These are phyloP conservation scores for Fusarium sp. DNA, from an alignment of 2,329 filamentous ascomycete genomes.

Conservation along the genomic window DNA sequence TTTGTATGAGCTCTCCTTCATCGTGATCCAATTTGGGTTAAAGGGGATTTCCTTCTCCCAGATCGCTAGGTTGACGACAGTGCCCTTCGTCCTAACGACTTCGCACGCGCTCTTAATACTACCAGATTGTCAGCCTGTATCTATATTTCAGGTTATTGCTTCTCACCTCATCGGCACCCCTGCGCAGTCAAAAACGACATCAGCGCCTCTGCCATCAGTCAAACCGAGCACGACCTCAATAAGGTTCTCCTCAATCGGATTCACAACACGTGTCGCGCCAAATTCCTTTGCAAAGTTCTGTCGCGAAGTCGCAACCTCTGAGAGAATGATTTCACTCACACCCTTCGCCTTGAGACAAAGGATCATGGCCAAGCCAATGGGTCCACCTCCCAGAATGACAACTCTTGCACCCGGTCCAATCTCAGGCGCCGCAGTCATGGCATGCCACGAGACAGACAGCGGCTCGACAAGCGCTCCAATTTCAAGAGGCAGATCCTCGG, in stretches of 20 bases:
- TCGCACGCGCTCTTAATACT: slow-evolving; percentile 54
- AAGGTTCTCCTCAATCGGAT: slow-evolving; percentile 58
- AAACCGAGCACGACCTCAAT: slow-evolving; percentile 58
- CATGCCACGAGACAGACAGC: slow-evolving; percentile 58
- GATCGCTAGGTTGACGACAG: slow-evolving; percentile 72
- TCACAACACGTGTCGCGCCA: slow-evolving; percentile 57
- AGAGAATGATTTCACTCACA: slow-evolving; percentile 59
- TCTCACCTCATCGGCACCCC: slow-evolving; percentile 61
- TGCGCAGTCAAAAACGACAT: slow-evolving; percentile 71
- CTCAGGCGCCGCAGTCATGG: slow-evolving; percentile 59
- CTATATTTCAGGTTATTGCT: no score
- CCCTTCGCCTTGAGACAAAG: slow-evolving; percentile 59
- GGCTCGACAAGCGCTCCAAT: slow-evolving; percentile 66
- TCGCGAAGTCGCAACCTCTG: slow-evolving; percentile 58
- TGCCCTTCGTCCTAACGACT: slow-evolving; percentile 63
- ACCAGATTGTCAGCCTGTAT: neutral
- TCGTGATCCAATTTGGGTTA: slow-evolving; percentile 46
- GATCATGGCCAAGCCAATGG: slow-evolving; percentile 61
- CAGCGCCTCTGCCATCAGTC: slow-evolving; percentile 61
- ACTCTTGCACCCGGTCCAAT: slow-evolving; percentile 56
- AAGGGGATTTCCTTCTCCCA: slow-evolving; percentile 61
- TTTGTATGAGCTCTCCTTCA: slow-evolving; percentile 43
- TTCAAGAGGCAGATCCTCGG: slow-evolving; percentile 61
- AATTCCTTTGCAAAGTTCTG: slow-evolving; percentile 57
- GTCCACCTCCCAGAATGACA: slow-evolving; percentile 61